Percentiles rank a stretch among this genome's conserved stretches.
These are phyloP conservation scores for Geranium brycei DNA, from an alignment of 345 rosid species.

Conservation along the genomic window DNA sequence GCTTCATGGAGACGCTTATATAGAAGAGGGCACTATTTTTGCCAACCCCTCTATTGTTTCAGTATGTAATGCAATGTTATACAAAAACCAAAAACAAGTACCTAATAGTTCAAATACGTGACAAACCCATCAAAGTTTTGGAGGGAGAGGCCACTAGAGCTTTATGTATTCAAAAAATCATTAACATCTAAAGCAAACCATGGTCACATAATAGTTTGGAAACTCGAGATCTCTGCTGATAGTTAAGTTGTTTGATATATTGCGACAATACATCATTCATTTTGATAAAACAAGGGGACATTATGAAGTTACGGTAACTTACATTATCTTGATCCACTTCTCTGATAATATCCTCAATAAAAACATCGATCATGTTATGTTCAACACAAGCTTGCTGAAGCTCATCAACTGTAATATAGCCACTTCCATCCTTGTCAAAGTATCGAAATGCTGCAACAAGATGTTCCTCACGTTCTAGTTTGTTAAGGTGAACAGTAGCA, in stretches of 20 bases:
- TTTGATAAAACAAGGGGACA: neutral
- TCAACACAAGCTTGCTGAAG: slow-evolving; percentile 93
- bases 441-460: slow-evolving; percentile 88
- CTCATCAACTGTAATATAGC: slow-evolving; percentile 91
- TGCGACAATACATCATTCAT: neutral
- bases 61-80: too few relatives aligned
- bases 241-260: neutral
- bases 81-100: too few relatives aligned
- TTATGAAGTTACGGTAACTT: slow-evolving; percentile 19
- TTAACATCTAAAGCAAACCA: too few relatives aligned
- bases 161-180: too few relatives aligned
- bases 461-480: slow-evolving; percentile 94
- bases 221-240: neutral
- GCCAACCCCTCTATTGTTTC: too few relatives aligned
- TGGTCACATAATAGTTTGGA: too few relatives aligned
- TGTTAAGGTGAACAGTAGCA: slow-evolving; percentile 88
- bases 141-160: too few relatives aligned
- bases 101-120: too few relatives aligned
- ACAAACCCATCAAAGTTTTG: too few relatives aligned
- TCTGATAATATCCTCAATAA: slow-evolving; percentile 79
- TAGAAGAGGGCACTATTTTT: too few relatives aligned
- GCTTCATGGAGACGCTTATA: neutral
- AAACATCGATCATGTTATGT: slow-evolving; percentile 79
- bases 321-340: slow-evolving; percentile 98
- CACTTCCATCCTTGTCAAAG: slow-evolving; percentile 92